Conservation (phyloP, 1,139 yeast genomes). For the Zygosaccharomyces pseudobailii region DNA sequence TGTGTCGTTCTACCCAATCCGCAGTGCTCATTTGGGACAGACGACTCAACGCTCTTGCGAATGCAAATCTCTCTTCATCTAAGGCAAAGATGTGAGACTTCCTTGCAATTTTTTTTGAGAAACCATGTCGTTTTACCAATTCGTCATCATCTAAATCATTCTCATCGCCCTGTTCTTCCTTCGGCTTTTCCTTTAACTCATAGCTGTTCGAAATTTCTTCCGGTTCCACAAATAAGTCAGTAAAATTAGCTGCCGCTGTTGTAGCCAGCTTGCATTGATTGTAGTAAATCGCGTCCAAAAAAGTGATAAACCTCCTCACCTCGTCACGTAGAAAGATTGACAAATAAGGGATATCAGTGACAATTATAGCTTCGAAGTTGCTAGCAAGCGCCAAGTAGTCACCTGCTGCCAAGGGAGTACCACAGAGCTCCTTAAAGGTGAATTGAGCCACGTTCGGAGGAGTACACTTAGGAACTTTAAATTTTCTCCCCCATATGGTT, state of each 20-base stretch:
- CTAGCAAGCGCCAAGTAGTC: slow-evolving; percentile 83
- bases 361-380: slow-evolving; percentile 69
- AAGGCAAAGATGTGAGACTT: slow-evolving; percentile 76
- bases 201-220: slow-evolving; percentile 59
- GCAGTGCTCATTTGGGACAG: slow-evolving; percentile 90
- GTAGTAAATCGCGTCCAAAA: slow-evolving; percentile 92
- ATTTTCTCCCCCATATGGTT: slow-evolving; percentile 81
- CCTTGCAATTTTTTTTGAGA: slow-evolving; percentile 65
- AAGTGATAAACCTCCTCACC: slow-evolving; percentile 86
- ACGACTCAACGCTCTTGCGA: slow-evolving; percentile 89
- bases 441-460: slow-evolving; percentile 86
- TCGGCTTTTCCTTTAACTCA: slow-evolving; percentile 37
- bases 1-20: slow-evolving; percentile 61
- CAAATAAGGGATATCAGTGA: slow-evolving; percentile 87
- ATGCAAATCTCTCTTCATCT: slow-evolving; percentile 94
- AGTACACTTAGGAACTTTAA: slow-evolving; percentile 68
- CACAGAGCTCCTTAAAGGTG: slow-evolving; percentile 80
- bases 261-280: slow-evolving; percentile 82
- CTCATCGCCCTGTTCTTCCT: slow-evolving; percentile 12
- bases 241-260: slow-evolving; percentile 81
- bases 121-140: slow-evolving; percentile 65
- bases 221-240: slow-evolving; percentile 80
- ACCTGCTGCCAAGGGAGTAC: slow-evolving; percentile 87
- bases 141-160: slow-evolving; percentile 46
- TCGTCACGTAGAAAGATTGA: slow-evolving; percentile 75